Conservation (phyloP, 768 basidiomycete species). For the Tremella mesenterica region DNA sequence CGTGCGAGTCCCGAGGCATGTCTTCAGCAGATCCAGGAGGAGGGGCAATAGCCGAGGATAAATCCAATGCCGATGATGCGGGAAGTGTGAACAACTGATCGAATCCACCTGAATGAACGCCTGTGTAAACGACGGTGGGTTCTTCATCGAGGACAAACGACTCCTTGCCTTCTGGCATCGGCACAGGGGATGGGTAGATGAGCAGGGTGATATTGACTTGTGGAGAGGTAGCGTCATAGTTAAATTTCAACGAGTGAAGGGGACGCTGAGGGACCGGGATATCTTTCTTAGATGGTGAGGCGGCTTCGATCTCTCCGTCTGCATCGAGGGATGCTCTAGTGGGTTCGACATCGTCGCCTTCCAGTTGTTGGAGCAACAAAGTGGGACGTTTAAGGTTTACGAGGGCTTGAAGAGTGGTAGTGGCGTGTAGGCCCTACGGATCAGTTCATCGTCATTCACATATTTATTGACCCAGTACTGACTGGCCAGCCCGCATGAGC, state of each 20-base stretch:
- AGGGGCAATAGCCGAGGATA: slow-evolving; percentile 48
- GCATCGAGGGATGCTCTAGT: background rate
- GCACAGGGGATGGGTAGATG: slow-evolving; percentile 56
- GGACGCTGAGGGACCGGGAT: slow-evolving; percentile 51
- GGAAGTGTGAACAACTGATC: slow-evolving; percentile 63
- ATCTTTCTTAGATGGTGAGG: slow-evolving; percentile 45
- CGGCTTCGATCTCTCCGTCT: slow-evolving; percentile 48
- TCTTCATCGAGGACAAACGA: slow-evolving; percentile 54
- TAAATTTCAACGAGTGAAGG: slow-evolving; percentile 76
- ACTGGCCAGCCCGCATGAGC: too few relatives aligned
- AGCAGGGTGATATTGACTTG: slow-evolving; percentile 72
- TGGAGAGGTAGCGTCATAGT: slow-evolving; percentile 83
- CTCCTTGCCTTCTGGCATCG: slow-evolving; percentile 19
- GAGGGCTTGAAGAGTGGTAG: slow-evolving; percentile 85
- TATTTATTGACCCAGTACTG: too few relatives aligned
- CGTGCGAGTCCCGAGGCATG: slow-evolving; percentile 3
- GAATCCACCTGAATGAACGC: slow-evolving; percentile 73
- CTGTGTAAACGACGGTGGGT: slow-evolving; percentile 53
- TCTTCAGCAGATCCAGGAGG: slow-evolving; percentile 5
- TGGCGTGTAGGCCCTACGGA: slow-evolving; percentile 63
- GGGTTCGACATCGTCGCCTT: slow-evolving; percentile 6
- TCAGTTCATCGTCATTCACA: background rate
- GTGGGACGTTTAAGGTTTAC: slow-evolving; percentile 90
- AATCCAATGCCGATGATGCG: slow-evolving; percentile 68
- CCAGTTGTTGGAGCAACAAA: slow-evolving; percentile 53